phyloP scores from a whole-genome alignment of 2,329 filamentous ascomycete species.

The Paracoccidioides brasiliensis region DNA sequence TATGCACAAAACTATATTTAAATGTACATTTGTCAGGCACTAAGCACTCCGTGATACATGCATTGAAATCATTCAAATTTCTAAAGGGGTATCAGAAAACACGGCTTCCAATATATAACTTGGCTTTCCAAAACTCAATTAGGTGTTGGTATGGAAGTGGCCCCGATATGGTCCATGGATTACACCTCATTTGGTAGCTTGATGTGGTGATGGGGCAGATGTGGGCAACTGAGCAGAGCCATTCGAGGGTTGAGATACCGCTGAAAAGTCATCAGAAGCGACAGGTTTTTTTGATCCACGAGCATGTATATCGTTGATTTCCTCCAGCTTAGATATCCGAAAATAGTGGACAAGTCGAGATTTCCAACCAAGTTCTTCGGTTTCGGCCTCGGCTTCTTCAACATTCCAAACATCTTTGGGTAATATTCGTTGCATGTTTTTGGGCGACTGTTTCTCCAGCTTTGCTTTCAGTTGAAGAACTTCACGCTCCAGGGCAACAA shows the following conservation, averaged over 20 bases:
- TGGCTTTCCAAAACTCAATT: background rate
- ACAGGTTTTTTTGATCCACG: background rate
- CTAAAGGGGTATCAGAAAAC: background rate
- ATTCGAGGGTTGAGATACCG: background rate
- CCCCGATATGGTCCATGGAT: background rate
- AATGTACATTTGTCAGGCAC: background rate
- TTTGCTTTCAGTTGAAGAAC: constrained; percentile 29
- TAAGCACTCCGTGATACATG: background rate
- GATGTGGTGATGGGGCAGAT: background rate
- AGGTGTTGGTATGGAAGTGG: background rate
- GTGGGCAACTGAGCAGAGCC: background rate
- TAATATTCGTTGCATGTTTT: constrained; percentile 23
- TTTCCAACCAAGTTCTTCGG: constrained; percentile 6
- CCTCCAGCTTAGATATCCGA: background rate
- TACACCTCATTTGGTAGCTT: background rate
- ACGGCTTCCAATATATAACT: background rate
- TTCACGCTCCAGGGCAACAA: constrained; percentile 36
- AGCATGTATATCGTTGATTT: background rate
- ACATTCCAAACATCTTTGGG: constrained; percentile 29
- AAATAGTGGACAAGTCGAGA: constrained; percentile 4
- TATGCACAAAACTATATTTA: background rate
- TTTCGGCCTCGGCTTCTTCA: constrained; percentile 18
- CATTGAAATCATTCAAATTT: background rate
- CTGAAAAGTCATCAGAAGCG: background rate
- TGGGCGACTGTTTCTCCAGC: constrained; percentile 18